Conservation (phyloP, 176 grass and related monocot species). For the Pontederia crassipes region DNA sequence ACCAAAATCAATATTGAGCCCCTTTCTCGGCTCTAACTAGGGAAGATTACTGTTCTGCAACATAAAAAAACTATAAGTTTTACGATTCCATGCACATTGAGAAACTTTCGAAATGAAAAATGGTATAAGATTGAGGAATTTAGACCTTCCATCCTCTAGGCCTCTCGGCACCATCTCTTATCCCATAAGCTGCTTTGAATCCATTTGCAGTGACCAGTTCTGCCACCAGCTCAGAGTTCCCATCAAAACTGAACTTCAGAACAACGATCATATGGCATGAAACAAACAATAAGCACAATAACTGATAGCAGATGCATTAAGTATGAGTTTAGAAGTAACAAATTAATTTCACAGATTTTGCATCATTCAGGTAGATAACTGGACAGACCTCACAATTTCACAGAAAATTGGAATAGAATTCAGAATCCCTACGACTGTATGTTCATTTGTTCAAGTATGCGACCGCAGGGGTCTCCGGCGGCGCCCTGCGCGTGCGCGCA, state of each 20-base stretch:
- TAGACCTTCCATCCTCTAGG: conserved; percentile 72
- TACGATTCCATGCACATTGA: background rate
- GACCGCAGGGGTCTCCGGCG: too few relatives aligned
- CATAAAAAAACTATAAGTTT: conserved; percentile 24
- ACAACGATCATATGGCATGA: conserved; percentile 5
- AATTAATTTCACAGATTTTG: background rate
- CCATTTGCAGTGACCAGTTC: conserved; percentile 79
- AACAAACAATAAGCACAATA: background rate
- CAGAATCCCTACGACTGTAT: too few relatives aligned
- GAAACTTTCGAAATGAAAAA: conserved; percentile 6
- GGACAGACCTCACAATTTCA: too few relatives aligned
- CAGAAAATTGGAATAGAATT: too few relatives aligned
- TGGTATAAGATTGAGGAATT: conserved; percentile 6
- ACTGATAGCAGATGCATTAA: background rate
- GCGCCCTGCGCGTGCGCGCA: too few relatives aligned
- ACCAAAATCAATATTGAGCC: conserved; percentile 51
- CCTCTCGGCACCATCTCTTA: conserved; percentile 91
- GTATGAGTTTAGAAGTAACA: background rate
- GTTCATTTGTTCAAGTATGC: too few relatives aligned
- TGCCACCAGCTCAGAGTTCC: conserved; percentile 67
- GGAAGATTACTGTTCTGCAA: conserved; percentile 85
- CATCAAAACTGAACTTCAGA: conserved; percentile 65
- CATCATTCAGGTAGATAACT: too few relatives aligned
- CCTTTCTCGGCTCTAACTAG: conserved; percentile 60
- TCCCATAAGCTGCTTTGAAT: conserved; percentile 75